A percentile compares a stretch with the other conserved stretches of the same genome.
Conservation (phyloP, 148 eudicot genomes). For the Cornus controversa region DNA sequence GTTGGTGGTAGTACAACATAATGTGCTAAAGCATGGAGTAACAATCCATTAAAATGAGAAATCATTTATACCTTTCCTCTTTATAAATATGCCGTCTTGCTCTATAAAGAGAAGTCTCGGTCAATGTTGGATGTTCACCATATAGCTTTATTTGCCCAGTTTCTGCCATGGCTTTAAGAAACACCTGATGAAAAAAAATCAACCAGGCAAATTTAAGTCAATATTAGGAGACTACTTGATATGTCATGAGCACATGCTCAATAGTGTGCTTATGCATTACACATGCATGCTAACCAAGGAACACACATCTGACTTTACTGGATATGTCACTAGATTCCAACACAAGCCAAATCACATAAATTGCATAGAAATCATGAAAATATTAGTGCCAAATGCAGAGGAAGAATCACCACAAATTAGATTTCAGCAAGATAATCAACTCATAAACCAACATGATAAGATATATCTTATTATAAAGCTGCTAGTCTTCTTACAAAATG, state of each 20-base stretch:
- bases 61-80: constrained; percentile 72
- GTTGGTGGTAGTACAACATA: background rate
- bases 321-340: background rate
- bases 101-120: constrained; percentile 88
- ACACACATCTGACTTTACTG: too few species aligned
- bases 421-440: background rate
- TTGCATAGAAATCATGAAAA: background rate
- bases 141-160: constrained; percentile 93
- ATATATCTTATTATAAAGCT: background rate
- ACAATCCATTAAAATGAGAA: background rate
- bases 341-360: background rate
- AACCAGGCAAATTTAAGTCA: background rate
- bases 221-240: background rate
- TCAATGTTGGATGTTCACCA: constrained; percentile 86
- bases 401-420: constrained; percentile 4
- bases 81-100: constrained; percentile 93
- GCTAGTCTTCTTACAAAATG: background rate
- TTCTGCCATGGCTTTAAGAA: constrained; percentile 99
- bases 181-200: constrained; percentile 47
- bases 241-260: background rate
- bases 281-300: background rate
- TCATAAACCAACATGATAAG: background rate
- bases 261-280: background rate
- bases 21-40: background rate
- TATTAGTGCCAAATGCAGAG: background rate